Percentiles rank a stretch among this genome's conserved stretches.
Evolutionary conservation across 2,329 filamentous ascomycete species (phyloP).

Genomic region (Aspergillus phoenicis): DNA sequence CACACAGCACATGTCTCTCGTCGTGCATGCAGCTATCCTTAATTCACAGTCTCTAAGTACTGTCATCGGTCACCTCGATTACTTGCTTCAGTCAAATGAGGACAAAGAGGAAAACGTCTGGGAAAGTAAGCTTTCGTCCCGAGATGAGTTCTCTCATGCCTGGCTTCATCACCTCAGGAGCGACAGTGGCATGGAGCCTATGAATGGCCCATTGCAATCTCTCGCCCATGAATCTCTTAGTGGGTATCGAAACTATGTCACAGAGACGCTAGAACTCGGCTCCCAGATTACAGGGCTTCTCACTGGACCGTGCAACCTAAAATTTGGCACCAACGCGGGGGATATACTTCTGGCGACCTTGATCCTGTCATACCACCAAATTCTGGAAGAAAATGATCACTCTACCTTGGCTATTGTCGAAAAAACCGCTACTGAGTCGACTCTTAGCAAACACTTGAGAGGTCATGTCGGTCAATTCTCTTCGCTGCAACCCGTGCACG

Average conservation of each 20-base stretch:
- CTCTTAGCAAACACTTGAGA: neutral
- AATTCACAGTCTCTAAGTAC: neutral
- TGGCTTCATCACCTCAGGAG: neutral
- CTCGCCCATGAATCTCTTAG: neutral
- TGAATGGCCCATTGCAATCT: neutral
- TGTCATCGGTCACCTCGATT: neutral
- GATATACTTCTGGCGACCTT: neutral
- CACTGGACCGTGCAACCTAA: neutral
- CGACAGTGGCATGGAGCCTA: neutral
- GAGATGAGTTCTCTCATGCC: neutral
- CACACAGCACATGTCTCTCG: neutral
- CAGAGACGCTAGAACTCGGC: neutral
- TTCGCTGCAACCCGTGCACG: neutral
- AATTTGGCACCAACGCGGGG: neutral
- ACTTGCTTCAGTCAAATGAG: neutral
- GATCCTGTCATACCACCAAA: neutral
- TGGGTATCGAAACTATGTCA: neutral
- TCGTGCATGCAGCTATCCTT: neutral
- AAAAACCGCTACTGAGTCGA: neutral
- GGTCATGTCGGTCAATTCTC: neutral
- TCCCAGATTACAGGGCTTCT: neutral
- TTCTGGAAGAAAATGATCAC: neutral
- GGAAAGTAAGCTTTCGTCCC: neutral
- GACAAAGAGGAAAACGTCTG: neutral
- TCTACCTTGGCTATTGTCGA: neutral